Evolutionary conservation across 768 basidiomycete genomes (phyloP).

Genomic region (Lentinula guzmanii): DNA sequence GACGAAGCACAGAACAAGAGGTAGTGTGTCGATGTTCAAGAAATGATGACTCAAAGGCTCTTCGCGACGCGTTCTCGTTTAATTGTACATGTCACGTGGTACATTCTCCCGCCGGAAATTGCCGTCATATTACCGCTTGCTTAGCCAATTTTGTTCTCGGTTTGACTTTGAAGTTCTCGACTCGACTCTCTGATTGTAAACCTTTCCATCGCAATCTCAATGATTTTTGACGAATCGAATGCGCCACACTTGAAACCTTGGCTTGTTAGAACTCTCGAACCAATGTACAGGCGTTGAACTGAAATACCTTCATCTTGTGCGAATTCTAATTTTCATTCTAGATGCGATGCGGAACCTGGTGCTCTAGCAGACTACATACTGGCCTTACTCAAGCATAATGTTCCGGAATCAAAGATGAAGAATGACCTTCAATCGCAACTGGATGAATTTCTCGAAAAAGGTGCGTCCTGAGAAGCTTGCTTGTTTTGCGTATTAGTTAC

Average conservation of each 20-base stretch:
- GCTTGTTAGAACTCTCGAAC: constrained; percentile 85
- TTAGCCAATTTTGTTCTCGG: neutral
- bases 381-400: constrained; percentile 88
- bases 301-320: constrained; percentile 16
- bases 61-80: neutral
- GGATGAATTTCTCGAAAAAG: constrained; percentile 90
- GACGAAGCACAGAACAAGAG: neutral
- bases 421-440: constrained; percentile 72
- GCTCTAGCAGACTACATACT: constrained; percentile 93
- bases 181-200: neutral
- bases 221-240: constrained; percentile 67
- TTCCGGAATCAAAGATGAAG: constrained; percentile 75
- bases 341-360: constrained; percentile 94
- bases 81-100: neutral
- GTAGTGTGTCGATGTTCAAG: neutral
- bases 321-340: constrained; percentile 22
- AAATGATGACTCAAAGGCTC: neutral
- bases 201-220: constrained; percentile 16
- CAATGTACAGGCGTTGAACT: constrained; percentile 57
- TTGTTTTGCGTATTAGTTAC: constrained; percentile 12
- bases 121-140: neutral
- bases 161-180: neutral
- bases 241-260: constrained; percentile 73
- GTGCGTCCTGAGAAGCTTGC: constrained; percentile 31
- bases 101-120: neutral